Percentiles rank a stretch among this genome's conserved stretches.
Conservation (phyloP, 805 yeast genomes). For the Yamadazyma akitaensis region DNA sequence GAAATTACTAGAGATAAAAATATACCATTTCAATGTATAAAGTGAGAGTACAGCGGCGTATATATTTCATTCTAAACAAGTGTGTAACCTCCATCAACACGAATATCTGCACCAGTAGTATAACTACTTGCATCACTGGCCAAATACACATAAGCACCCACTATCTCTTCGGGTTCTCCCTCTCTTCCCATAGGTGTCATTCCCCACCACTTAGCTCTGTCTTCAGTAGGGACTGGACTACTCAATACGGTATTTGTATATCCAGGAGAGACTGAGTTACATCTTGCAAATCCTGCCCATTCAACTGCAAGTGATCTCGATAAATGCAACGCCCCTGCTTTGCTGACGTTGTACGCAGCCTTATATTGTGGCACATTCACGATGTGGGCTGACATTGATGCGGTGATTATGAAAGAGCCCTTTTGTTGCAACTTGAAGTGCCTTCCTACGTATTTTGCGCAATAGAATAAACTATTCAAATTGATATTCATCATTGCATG, state of each 20-base stretch:
- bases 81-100: conserved; percentile 47
- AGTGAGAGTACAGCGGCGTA: too few relatives aligned
- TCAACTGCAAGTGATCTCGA: conserved; percentile 38
- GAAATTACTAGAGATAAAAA: too few relatives aligned
- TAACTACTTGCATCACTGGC: conserved; percentile 43
- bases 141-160: conserved; percentile 44
- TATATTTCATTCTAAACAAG: neutral
- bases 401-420: conserved; percentile 36
- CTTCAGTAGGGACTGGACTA: conserved; percentile 29
- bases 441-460: conserved; percentile 30
- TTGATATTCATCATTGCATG: conserved; percentile 25
- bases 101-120: conserved; percentile 44
- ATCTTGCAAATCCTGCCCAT: conserved; percentile 41
- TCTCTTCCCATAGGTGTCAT: conserved; percentile 46
- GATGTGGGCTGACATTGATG: conserved; percentile 40
- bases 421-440: conserved; percentile 24
- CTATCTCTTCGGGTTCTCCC: conserved; percentile 39
- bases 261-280: conserved; percentile 38
- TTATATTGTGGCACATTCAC: conserved; percentile 39
- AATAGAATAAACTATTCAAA: conserved; percentile 29
- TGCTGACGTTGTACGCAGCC: conserved; percentile 41
- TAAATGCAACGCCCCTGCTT: conserved; percentile 38
- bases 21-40: too few relatives aligned
- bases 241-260: conserved; percentile 18
- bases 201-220: conserved; percentile 37